phyloP scores from a whole-genome alignment of 2,329 filamentous ascomycete genomes.

The Phialophora expanda region DNA sequence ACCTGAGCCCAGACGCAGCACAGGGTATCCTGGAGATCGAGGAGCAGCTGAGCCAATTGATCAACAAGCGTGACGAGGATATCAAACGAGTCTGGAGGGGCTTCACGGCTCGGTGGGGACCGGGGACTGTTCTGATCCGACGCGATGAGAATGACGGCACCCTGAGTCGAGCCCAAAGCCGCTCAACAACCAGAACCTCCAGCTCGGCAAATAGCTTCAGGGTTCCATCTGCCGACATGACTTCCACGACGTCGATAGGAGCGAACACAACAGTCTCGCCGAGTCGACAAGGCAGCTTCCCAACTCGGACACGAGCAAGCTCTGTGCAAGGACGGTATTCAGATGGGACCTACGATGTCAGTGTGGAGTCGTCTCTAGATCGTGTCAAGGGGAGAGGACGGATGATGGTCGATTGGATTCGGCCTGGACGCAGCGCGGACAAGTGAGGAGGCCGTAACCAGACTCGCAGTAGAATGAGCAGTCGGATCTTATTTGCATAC shows the following conservation, averaged over 20 bases:
- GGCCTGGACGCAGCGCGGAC: slow-evolving; percentile 16
- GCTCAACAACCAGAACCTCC: not conserved
- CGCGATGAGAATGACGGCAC: slow-evolving; percentile 11
- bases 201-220: slow-evolving; percentile 3
- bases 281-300: slow-evolving; percentile 15
- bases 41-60: slow-evolving; percentile 23
- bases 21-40: slow-evolving; percentile 29
- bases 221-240: slow-evolving; percentile 3
- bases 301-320: slow-evolving; percentile 2
- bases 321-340: slow-evolving; percentile 27
- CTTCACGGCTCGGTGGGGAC: slow-evolving; percentile 38
- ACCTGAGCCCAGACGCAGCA: slow-evolving; percentile 16
- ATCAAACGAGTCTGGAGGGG: slow-evolving; percentile 35
- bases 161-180: not conserved
- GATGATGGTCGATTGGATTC: slow-evolving; percentile 36
- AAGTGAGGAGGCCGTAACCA: not conserved
- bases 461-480: slow-evolving; percentile 8
- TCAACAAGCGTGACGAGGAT: slow-evolving; percentile 28
- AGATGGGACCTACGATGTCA: slow-evolving; percentile 21
- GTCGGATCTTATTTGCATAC: not conserved
- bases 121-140: slow-evolving; percentile 32
- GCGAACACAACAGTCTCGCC: slow-evolving; percentile 6
- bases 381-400: slow-evolving; percentile 22
- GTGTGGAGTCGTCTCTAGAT: slow-evolving; percentile 26
- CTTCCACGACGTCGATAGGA: slow-evolving; percentile 7